Evolutionary conservation across 2,329 filamentous ascomycete genomes (phyloP).

Genomic region (Catunica adiposa): DNA sequence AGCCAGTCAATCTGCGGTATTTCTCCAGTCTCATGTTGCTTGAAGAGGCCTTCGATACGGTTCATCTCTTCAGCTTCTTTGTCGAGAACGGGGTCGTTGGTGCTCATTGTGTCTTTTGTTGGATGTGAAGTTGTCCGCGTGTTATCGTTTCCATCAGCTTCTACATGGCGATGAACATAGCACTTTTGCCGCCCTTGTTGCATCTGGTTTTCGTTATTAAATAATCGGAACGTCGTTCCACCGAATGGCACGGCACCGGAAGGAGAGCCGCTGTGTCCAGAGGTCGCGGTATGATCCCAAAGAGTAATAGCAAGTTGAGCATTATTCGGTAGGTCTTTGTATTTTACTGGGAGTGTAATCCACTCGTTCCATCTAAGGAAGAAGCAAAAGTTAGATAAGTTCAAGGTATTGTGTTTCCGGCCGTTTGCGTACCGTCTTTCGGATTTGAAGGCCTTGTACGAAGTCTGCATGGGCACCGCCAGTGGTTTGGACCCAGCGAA

Average conservation of each 20-base stretch:
- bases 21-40: constrained; percentile 97
- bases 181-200: constrained; percentile 90
- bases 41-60: constrained; percentile 74
- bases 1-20: constrained; percentile 89
- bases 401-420: not conserved
- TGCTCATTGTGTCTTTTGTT: constrained; percentile 34
- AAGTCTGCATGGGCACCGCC: constrained; percentile 79
- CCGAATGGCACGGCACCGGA: constrained; percentile 81
- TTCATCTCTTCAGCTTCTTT: constrained; percentile 73
- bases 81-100: constrained; percentile 34
- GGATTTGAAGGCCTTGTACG: constrained; percentile 77
- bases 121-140: constrained; percentile 56
- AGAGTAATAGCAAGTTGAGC: constrained; percentile 80
- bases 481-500: constrained; percentile 94
- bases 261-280: constrained; percentile 52
- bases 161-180: constrained; percentile 61
- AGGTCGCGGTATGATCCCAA: constrained; percentile 57
- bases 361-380: constrained; percentile 75
- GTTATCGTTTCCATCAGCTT: constrained; percentile 69
- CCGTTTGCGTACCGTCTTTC: constrained; percentile 38
- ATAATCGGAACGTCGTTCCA: constrained; percentile 81
- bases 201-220: constrained; percentile 79
- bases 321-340: constrained; percentile 65
- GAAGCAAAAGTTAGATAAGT: not conserved
- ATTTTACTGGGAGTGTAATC: constrained; percentile 72